A percentile compares a stretch with the other conserved stretches of the same genome.
phyloP scores from a whole-genome alignment of 1,284 basidiomycete genomes.

The Rhodotorula sp. region DNA sequence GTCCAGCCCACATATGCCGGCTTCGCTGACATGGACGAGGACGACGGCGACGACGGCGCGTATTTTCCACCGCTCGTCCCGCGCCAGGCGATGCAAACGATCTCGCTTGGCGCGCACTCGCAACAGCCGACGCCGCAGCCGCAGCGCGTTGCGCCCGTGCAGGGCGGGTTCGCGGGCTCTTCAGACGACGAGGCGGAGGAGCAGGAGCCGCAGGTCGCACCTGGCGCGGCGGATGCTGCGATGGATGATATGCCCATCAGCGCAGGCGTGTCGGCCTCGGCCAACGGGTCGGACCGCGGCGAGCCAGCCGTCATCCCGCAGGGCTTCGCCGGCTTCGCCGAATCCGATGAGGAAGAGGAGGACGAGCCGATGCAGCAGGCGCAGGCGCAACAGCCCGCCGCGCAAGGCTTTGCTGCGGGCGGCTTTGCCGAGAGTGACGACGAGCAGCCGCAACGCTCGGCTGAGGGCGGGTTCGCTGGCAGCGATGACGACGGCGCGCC shows the following conservation, averaged over 20 bases:
- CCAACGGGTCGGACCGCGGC: background rate
- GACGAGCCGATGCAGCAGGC: background rate
- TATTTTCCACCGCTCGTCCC: background rate
- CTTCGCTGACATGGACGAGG: background rate
- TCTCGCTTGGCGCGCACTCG: background rate
- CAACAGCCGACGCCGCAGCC: background rate
- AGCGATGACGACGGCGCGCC: slow-evolving; percentile 10
- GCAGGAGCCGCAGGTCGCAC: background rate
- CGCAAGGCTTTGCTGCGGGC: background rate
- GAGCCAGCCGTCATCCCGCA: no score
- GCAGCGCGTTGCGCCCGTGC: no score
- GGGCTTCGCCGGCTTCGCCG: background rate
- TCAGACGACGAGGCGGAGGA: background rate
- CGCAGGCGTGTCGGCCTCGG: background rate
- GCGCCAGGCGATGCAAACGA: background rate
- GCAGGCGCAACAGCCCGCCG: background rate
- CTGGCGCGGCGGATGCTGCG: background rate
- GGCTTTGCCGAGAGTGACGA: background rate
- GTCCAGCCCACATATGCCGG: background rate
- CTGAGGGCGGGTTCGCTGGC: background rate
- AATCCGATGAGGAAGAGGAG: background rate
- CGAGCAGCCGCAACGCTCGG: background rate
- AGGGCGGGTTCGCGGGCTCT: background rate
- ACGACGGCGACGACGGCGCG: slow-evolving; percentile 2
- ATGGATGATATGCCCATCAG: background rate